Conservation (phyloP, 306 rosid species). For the Abrus pulchellus region DNA sequence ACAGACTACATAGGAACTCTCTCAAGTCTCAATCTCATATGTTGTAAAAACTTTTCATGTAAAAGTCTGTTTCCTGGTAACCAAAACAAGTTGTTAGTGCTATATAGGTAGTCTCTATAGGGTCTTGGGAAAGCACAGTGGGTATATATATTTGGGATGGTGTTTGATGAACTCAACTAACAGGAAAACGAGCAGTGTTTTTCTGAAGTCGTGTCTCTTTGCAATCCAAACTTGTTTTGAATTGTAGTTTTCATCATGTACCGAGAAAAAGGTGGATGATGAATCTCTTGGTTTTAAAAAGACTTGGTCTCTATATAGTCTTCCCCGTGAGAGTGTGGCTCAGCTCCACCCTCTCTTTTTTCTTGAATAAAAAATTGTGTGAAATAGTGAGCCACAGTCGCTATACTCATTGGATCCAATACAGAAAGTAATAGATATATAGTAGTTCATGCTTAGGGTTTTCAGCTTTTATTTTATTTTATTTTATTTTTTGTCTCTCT, state of each 20-base stretch:
- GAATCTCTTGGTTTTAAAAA: slow-evolving; percentile 49
- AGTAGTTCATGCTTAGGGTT: slow-evolving; percentile 49
- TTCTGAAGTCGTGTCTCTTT: slow-evolving; percentile 54
- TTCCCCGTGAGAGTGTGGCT: slow-evolving; percentile 44
- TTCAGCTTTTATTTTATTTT: slow-evolving; percentile 40
- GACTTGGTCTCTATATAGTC: slow-evolving; percentile 19
- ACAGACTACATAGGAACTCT: slow-evolving; percentile 22
- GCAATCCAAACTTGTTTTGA: slow-evolving; percentile 55
- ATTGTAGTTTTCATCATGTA: slow-evolving; percentile 66
- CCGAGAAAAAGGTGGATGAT: slow-evolving; percentile 43
- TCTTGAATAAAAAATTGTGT: slow-evolving; percentile 45
- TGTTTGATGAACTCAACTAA: slow-evolving; percentile 48
- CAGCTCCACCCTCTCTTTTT: slow-evolving; percentile 7
- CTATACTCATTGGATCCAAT: slow-evolving; percentile 53
- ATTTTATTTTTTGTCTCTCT: slow-evolving; percentile 12
- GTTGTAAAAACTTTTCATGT: slow-evolving; percentile 44
- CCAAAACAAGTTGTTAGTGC: background rate
- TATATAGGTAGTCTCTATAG: background rate
- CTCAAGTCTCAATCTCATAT: slow-evolving; percentile 52
- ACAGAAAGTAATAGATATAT: slow-evolving; percentile 1
- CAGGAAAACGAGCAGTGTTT: slow-evolving; percentile 55
- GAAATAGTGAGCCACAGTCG: slow-evolving; percentile 55
- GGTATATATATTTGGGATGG: slow-evolving; percentile 21
- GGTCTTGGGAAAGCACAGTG: slow-evolving; percentile 36
- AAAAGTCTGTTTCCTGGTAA: slow-evolving; percentile 26